Base-by-base conservation (phyloP, 257 asterid genomes). In the Nemophila menziesii region DNA sequence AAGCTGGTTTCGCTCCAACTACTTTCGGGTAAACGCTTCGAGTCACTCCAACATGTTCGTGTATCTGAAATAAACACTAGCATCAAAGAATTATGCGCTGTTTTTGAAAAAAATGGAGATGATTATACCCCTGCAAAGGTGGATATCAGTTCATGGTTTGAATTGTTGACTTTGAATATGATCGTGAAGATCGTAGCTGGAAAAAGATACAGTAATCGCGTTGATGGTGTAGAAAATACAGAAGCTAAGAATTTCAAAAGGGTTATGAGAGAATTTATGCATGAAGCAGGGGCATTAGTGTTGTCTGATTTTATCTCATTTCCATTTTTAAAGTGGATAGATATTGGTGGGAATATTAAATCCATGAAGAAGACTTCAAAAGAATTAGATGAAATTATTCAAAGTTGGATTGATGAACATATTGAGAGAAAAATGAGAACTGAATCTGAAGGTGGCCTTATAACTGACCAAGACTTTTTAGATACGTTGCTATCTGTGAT, bases 1-100 rank as follows among this genome's bases (percentile, higher is more conserved):
- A 74, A 68, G 66, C 51, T 74, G 14, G 76, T 62, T 16, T 4
- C 67, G 60, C 29, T 61, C 1, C 66, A 72, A 47, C 60, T 79
- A 19, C 79, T 79, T 12, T 70, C 82, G 1, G 43, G 54, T 2
- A 62, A 70, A 0, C 46, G 74, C 29, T 74, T 78, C 0, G 80
- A 78, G 22, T 15, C 46, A 6, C 63, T 74, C 44, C 64, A 46
- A 60, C 69, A 57, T 11, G 58, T 74, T 4, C 51, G 69, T 10
- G 56, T 46, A 16, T 45, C 63, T 0, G 82, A 73, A 43, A 38
- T 70, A 24, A 44, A 54, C 16, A 27, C 12, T 16, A 60, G 45
- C 66, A 60, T 52, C 51, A 45, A 48, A 39, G 64, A 55, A n/a
- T 16, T 62, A 45, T 45, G 50, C 46, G 26, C 33, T 1, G 22